These are phyloP conservation scores for Scalesia atractyloides DNA, from an alignment of 129 eudicot species.

Conservation along the genomic window DNA sequence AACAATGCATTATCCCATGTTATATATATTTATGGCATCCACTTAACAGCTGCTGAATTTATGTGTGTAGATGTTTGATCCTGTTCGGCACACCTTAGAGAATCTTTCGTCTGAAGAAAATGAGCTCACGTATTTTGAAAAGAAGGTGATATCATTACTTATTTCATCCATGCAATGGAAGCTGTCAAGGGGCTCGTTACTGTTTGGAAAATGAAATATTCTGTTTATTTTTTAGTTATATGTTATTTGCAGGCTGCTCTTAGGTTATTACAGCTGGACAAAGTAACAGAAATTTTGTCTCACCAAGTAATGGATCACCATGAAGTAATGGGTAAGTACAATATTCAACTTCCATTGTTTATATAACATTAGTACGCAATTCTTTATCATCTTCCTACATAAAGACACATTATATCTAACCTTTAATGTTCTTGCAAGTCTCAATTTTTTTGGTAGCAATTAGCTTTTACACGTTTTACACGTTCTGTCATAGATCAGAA, in stretches of 20 bases:
- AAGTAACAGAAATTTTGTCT: conserved; percentile 73
- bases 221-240: conserved; percentile 12
- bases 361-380: conserved; percentile 2
- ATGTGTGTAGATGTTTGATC: conserved; percentile 74
- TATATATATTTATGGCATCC: conserved; percentile 4
- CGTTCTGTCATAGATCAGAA: conserved; percentile 9
- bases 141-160: conserved; percentile 48
- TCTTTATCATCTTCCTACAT: conserved; percentile 2
- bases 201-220: conserved; percentile 19
- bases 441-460: conserved; percentile 23
- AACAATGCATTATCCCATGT: conserved; percentile 13
- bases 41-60: conserved; percentile 33
- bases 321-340: conserved; percentile 90
- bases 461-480: conserved; percentile 7
- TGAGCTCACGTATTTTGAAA: conserved; percentile 75
- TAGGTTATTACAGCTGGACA: conserved; percentile 88
- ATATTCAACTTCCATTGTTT: conserved; percentile 12
- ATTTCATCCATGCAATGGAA: conserved; percentile 2
- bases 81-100: conserved; percentile 77
- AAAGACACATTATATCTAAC: conserved; percentile 14
- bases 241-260: conserved; percentile 77
- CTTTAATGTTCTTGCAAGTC: conserved; percentile 7
- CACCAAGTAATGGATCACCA: conserved; percentile 96
- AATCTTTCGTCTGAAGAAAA: conserved; percentile 72
- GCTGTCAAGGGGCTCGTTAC: not conserved